Base-by-base conservation (phyloP, 352 stramenopile species). In the Phytopythium kandeliae region DNA sequence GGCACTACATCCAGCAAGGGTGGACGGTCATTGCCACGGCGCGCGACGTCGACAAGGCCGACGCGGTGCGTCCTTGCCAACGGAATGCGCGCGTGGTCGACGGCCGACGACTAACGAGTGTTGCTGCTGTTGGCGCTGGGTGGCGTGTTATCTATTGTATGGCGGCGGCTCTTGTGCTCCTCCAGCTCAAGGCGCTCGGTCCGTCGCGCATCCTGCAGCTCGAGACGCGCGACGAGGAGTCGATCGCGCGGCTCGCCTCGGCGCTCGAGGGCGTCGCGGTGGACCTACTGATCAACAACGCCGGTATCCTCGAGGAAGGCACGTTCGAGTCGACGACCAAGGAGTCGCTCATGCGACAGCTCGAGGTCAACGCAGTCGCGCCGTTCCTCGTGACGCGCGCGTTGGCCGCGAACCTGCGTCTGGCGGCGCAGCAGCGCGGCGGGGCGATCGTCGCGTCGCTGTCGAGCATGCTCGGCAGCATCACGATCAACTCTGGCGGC, bases 11-110 rank as follows among this genome's bases (percentile, higher is more conserved):
- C 28, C 44, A 50, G 28, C 50, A 55, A 24, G 73, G 65, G 5
- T 85, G 73, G 73, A 72, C 75, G 15, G 73, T 85, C 42, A 77
- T 85, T 45, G 69, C 65, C 26, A 54, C 73, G 9, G 65, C 65
- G 17, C 73, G 73, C 35, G 65, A 77, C 48, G 50, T 74, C 48
- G 60, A 71, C 33, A 46, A 51, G 2, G 59, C 67, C 42, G 63
- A 62, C 19, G 51, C 79, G 48, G 63, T 79, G 58, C 46, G 51
- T 13, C 10, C 7, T 15, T n/a, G n/a, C n/a, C n/a, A n/a, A n/a
- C n/a, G n/a, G n/a, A n/a, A n/a, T n/a, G n/a, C n/a, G n/a, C n/a
- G n/a, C n/a, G n/a, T n/a, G n/a, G n/a, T n/a, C n/a, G 28, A 31
- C 4, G 9, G 28, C 28, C 28, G 28, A 4, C 28, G 11, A 7